phyloP scores from a whole-genome alignment of 208 protist species.

The Blechomonas ayalai region DNA sequence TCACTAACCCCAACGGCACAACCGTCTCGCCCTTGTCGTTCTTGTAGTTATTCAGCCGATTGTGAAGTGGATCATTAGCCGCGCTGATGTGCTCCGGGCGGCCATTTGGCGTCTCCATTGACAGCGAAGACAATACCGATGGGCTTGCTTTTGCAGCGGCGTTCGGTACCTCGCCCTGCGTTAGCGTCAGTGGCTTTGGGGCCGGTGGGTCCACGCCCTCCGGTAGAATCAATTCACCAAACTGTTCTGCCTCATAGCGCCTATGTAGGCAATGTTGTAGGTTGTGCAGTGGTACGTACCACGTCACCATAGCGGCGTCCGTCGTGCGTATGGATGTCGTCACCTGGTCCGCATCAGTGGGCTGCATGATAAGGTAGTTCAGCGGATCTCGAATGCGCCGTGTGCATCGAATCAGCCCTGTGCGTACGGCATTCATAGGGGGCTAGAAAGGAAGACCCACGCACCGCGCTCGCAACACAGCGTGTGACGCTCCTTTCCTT shows the following conservation, averaged over 20 bases:
- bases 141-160: slow-evolving; percentile 5
- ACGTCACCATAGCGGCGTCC: slow-evolving; percentile 69
- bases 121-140: slow-evolving; percentile 2
- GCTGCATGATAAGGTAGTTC: slow-evolving; percentile 78
- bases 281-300: slow-evolving; percentile 62
- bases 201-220: slow-evolving; percentile 20
- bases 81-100: neutral
- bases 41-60: slow-evolving; percentile 35
- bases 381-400: slow-evolving; percentile 68
- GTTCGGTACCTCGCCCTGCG: slow-evolving; percentile 13
- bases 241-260: slow-evolving; percentile 78
- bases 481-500: neutral
- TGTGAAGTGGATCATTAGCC: slow-evolving; percentile 8
- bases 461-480: neutral
- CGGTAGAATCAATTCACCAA: slow-evolving; percentile 56
- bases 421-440: neutral
- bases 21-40: slow-evolving; percentile 26
- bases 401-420: slow-evolving; percentile 55
- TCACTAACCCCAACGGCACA: slow-evolving; percentile 70
- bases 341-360: slow-evolving; percentile 59
- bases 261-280: slow-evolving; percentile 57
- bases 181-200: slow-evolving; percentile 27
- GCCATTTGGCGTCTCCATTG: neutral
- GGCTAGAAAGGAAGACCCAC: neutral
- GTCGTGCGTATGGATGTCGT: slow-evolving; percentile 50